phyloP scores from a whole-genome alignment of 805 yeast genomes.

The Kurtzmaniella cleridarum region DNA sequence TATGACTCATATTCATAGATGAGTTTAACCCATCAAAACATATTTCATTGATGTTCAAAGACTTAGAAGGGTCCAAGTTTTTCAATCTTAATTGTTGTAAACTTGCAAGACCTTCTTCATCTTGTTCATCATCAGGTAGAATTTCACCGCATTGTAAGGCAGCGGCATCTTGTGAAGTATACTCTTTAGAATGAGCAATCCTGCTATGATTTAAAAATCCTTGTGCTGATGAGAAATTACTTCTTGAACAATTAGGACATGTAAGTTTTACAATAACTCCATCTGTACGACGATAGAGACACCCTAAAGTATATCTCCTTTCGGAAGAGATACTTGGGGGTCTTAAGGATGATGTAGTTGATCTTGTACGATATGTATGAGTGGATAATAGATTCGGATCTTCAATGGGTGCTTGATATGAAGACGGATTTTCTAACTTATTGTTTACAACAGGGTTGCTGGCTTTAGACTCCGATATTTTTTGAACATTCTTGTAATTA shows the following conservation, averaged over 20 bases:
- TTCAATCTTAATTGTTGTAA: conserved; percentile 29
- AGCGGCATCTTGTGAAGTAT: conserved; percentile 68
- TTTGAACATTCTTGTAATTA: conserved; percentile 20
- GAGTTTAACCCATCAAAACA: conserved; percentile 28
- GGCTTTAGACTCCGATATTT: conserved; percentile 9
- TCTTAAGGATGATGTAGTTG: conserved; percentile 49
- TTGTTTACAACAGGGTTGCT: background rate
- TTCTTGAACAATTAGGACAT: conserved; percentile 62
- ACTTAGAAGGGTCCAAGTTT: conserved; percentile 37
- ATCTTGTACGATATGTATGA: conserved; percentile 42
- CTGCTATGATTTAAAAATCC: conserved; percentile 77
- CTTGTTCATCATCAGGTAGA: conserved; percentile 52
- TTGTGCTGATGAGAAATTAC: conserved; percentile 73
- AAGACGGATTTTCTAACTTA: conserved; percentile 3
- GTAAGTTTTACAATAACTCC: conserved; percentile 64
- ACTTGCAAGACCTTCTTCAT: conserved; percentile 41
- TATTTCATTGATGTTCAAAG: conserved; percentile 33
- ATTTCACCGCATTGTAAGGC: conserved; percentile 62
- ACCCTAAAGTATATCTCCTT: conserved; percentile 28
- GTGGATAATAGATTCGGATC: conserved; percentile 7
- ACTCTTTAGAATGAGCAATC: conserved; percentile 67
- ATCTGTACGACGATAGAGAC: conserved; percentile 63
- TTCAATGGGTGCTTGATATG: conserved; percentile 3
- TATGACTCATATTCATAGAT: conserved; percentile 22
- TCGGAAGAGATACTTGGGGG: conserved; percentile 42